A percentile compares a stretch with the other conserved stretches of the same genome.
Conservation (phyloP, 2,329 filamentous ascomycete species). For the Aspergillus pseudoglaucus region DNA sequence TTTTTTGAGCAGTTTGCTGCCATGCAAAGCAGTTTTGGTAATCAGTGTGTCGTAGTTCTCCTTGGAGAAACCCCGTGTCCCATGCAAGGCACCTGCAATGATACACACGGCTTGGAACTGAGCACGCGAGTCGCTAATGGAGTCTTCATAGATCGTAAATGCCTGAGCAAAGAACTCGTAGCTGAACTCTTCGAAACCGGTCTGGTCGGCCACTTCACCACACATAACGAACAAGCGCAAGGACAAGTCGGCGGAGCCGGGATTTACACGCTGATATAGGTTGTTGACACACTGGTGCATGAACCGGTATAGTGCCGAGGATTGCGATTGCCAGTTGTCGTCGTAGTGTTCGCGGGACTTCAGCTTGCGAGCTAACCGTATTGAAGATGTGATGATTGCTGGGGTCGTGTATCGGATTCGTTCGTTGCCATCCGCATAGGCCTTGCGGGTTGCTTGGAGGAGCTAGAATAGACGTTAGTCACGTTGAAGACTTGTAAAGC, state of each 20-base stretch:
- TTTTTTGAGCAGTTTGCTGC: slow-evolving; percentile 94
- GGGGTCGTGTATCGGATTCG: slow-evolving; percentile 94
- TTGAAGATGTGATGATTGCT: slow-evolving; percentile 78
- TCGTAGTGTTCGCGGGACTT: slow-evolving; percentile 86
- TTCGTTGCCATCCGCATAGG: slow-evolving; percentile 86
- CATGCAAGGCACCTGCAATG: slow-evolving; percentile 81
- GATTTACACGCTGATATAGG: slow-evolving; percentile 77
- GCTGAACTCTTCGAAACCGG: slow-evolving; percentile 86
- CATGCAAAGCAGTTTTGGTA: slow-evolving; percentile 93
- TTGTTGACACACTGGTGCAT: slow-evolving; percentile 82
- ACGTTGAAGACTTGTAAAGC: background rate
- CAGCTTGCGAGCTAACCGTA: slow-evolving; percentile 82
- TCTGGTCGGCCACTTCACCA: slow-evolving; percentile 87
- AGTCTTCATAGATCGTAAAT: slow-evolving; percentile 96
- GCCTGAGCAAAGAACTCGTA: slow-evolving; percentile 99
- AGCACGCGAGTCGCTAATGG: slow-evolving; percentile 87
- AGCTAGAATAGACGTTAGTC: slow-evolving; percentile 44
- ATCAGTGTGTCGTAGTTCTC: slow-evolving; percentile 99
- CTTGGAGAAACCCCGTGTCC: slow-evolving; percentile 82
- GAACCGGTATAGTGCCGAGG: slow-evolving; percentile 86
- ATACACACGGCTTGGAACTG: slow-evolving; percentile 98
- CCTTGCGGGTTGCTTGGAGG: slow-evolving; percentile 78
- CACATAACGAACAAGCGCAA: slow-evolving; percentile 85
- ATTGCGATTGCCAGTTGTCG: slow-evolving; percentile 66
- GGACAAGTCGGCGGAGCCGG: slow-evolving; percentile 77